These are phyloP conservation scores for Carex pumila DNA, from an alignment of 176 grass and related monocot species.

Conservation along the genomic window DNA sequence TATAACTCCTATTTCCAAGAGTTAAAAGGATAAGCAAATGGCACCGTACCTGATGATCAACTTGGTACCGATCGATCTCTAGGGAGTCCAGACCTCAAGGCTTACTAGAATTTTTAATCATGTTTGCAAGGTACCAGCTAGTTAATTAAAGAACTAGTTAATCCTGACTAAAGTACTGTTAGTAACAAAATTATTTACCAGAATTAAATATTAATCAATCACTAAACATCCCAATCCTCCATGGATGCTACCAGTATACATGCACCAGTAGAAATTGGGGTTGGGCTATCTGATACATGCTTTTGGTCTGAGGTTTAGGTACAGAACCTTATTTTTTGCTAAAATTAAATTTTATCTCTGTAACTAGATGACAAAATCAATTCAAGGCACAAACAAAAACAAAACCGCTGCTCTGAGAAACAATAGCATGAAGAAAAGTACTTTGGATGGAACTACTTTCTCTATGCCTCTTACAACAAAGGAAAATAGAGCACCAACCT, in stretches of 20 bases:
- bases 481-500: neutral
- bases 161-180: neutral
- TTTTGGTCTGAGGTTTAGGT: neutral
- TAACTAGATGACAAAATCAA: slow-evolving; percentile 1
- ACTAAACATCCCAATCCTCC: neutral
- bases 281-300: neutral
- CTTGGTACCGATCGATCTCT: neutral
- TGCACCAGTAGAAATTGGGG: neutral
- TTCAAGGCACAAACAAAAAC: neutral
- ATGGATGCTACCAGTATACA: neutral
- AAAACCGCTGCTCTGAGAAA: neutral
- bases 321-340: neutral
- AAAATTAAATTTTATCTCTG: neutral
- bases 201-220: neutral
- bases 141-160: neutral
- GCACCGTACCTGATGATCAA: neutral
- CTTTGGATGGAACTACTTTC: neutral
- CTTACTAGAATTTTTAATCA: neutral
- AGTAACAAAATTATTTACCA: neutral
- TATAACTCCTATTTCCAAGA: neutral
- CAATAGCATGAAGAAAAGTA: neutral
- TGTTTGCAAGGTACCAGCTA: neutral
- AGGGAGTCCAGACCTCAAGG: neutral
- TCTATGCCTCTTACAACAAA: slow-evolving; percentile 16
- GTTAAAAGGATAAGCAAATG: neutral